These are phyloP conservation scores for Colletotrichum horii DNA, from an alignment of 2,329 filamentous ascomycete genomes.

Conservation along the genomic window DNA sequence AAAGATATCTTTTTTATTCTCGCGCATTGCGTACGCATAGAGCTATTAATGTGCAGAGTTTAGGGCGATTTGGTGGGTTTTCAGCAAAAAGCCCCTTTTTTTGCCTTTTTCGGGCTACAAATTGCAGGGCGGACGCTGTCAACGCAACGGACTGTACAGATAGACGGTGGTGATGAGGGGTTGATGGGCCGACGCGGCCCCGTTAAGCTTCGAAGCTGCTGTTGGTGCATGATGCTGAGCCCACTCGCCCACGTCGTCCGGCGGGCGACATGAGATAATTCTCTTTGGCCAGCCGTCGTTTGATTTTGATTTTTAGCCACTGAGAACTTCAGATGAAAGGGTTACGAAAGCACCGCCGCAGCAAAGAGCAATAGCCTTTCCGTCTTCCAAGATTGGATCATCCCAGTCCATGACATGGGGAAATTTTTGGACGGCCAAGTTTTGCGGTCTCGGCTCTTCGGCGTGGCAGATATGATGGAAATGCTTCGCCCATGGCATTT, in stretches of 20 bases:
- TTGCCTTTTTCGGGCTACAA: no score
- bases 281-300: background rate
- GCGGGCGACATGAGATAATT: background rate
- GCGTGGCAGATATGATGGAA: background rate
- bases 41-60: no score
- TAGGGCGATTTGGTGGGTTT: no score
- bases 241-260: slow-evolving; percentile 14
- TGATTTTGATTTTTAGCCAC: background rate
- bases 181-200: slow-evolving; percentile 14
- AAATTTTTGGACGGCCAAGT: background rate
- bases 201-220: slow-evolving; percentile 15
- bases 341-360: slow-evolving; percentile 17
- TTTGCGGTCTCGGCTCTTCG: slow-evolving; percentile 14
- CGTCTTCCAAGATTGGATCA: background rate
- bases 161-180: slow-evolving; percentile 13
- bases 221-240: slow-evolving; percentile 21
- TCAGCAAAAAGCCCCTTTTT: no score
- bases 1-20: no score
- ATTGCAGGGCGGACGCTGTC: no score
- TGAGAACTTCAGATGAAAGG: slow-evolving; percentile 9
- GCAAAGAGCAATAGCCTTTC: background rate
- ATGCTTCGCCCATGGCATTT: background rate
- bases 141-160: slow-evolving; percentile 3
- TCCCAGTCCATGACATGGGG: background rate
- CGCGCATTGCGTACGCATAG: no score